These are phyloP conservation scores for Apiotrichum gracile DNA, from an alignment of 1,284 basidiomycete genomes.

Conservation along the genomic window DNA sequence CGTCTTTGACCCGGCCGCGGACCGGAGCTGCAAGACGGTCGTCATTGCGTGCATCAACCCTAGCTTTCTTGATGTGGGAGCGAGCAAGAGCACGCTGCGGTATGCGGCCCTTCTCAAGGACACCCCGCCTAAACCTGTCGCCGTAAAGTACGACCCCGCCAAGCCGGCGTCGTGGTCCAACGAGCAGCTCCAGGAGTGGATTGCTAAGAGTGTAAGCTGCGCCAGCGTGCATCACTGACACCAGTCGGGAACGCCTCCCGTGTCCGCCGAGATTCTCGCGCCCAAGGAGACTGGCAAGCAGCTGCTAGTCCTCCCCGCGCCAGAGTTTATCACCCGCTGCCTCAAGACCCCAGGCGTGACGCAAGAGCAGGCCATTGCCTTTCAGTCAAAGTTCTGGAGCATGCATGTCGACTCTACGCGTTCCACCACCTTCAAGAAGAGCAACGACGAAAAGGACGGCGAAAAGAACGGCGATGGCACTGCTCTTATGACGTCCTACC, in stretches of 20 bases:
- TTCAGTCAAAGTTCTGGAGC: not conserved
- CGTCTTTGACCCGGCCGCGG: not conserved
- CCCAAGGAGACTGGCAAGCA: not conserved
- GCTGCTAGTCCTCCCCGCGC: not conserved
- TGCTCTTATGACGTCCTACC: not conserved
- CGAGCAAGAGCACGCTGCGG: not conserved
- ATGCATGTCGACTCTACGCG: not conserved
- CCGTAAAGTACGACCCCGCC: not conserved
- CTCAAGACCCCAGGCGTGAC: not conserved
- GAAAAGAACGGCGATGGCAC: not conserved
- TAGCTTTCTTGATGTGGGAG: not conserved
- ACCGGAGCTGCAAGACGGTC: not conserved
- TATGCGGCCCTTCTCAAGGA: not conserved
- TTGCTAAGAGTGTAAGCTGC: not conserved
- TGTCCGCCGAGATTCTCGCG: not conserved
- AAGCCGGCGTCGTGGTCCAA: not conserved
- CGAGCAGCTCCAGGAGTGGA: not conserved
- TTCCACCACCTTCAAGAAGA: not conserved
- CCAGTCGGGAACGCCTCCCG: not conserved
- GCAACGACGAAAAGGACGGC: not conserved
- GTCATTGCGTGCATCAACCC: conserved; percentile 3
- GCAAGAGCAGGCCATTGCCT: not conserved
- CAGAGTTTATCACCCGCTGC: not conserved
- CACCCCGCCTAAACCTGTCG: not conserved
- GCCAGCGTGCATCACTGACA: not conserved